These are phyloP conservation scores for Solanum peruvianum DNA, from an alignment of 257 asterid species.

Conservation along the genomic window DNA sequence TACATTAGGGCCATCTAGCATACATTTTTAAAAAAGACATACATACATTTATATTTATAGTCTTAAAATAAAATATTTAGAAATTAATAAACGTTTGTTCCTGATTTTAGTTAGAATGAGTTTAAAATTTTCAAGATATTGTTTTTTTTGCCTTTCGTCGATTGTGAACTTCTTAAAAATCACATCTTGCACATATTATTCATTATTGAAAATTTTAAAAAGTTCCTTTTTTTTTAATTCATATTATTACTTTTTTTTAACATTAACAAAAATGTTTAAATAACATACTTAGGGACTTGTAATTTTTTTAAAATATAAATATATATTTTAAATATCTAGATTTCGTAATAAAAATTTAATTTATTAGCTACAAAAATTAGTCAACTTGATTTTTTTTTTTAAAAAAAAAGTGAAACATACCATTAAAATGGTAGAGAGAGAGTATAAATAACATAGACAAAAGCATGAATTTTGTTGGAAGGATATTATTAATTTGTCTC, in stretches of 20 bases:
- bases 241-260: too few species aligned
- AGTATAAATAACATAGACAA: neutral
- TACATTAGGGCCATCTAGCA: neutral
- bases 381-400: neutral
- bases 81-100: too few species aligned
- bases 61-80: neutral
- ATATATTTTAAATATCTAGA: too few species aligned
- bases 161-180: neutral
- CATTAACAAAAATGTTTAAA: neutral
- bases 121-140: too few species aligned
- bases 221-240: too few species aligned
- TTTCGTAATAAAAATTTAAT: too few species aligned
- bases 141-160: neutral
- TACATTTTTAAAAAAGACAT: too few species aligned
- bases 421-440: too few species aligned
- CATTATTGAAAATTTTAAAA: too few species aligned
- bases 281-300: neutral
- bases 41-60: neutral
- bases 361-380: neutral
- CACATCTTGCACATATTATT: neutral
- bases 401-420: neutral
- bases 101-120: neutral
- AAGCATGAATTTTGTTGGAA: neutral
- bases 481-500: neutral
- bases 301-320: too few species aligned